Conservation (phyloP, 345 rosid genomes). For the Toxicodendron radicans region DNA sequence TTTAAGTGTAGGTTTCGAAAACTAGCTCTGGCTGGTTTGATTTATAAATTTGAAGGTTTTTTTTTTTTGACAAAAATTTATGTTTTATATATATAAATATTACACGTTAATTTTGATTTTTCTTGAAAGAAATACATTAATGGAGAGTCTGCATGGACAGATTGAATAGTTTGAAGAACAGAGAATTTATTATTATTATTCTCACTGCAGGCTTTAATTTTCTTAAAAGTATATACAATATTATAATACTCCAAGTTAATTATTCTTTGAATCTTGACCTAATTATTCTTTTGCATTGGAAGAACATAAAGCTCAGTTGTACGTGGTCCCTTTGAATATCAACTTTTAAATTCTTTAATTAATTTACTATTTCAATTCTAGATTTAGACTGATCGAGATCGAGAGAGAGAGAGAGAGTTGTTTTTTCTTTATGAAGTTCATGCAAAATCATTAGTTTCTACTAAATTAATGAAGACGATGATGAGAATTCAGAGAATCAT, state of each 20-base stretch:
- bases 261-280: conserved; percentile 14
- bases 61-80: no score
- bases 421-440: conserved; percentile 9
- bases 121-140: no score
- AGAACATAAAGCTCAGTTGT: conserved; percentile 9
- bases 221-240: background rate
- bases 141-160: no score
- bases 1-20: no score
- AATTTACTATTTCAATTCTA: background rate
- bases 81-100: no score
- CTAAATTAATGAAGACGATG: conserved; percentile 11
- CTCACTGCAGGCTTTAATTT: background rate
- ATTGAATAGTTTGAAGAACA: no score
- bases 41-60: no score
- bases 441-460: conserved; percentile 24
- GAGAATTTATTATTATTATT: no score
- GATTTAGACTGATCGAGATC: background rate
- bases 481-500: conserved; percentile 33
- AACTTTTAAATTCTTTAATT: background rate
- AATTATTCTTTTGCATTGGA: conserved; percentile 3
- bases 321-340: background rate
- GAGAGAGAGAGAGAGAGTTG: background rate
- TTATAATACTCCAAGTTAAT: background rate
- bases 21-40: no score
- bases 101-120: no score